These are phyloP conservation scores for Coniochaeta hoffmannii DNA, from an alignment of 2,329 filamentous ascomycete genomes.

Conservation along the genomic window DNA sequence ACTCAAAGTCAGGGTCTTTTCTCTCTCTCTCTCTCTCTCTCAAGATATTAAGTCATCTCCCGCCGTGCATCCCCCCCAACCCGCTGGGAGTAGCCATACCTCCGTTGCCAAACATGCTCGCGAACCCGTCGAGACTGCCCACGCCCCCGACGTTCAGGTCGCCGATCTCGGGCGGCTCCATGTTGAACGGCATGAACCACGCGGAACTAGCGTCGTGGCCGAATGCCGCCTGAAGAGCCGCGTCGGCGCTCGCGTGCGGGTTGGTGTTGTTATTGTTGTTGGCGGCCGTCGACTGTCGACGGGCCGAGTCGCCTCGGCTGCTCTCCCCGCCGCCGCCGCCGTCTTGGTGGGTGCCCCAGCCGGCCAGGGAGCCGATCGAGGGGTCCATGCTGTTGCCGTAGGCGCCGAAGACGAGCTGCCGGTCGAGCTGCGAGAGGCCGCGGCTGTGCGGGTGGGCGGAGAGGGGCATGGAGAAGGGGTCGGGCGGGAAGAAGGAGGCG, in stretches of 20 bases:
- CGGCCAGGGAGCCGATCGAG: constrained; percentile 32
- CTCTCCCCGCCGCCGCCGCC: constrained; percentile 18
- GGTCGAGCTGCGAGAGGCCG: constrained; percentile 62
- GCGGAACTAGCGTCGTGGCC: constrained; percentile 51
- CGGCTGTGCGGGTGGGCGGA: constrained; percentile 28
- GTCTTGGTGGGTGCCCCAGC: constrained; percentile 28
- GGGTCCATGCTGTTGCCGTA: constrained; percentile 51
- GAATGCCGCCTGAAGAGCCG: constrained; percentile 20
- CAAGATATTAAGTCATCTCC: background rate
- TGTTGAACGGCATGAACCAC: constrained; percentile 92
- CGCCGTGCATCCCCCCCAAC: constrained; percentile 21
- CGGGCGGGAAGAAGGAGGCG: constrained; percentile 38
- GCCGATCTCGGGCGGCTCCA: constrained; percentile 63
- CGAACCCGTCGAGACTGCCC: constrained; percentile 39
- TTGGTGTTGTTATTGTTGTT: constrained; percentile 6
- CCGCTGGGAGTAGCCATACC: constrained; percentile 29
- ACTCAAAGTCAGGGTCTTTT: too few species aligned
- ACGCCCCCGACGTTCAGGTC: constrained; percentile 34
- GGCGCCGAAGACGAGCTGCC: constrained; percentile 68
- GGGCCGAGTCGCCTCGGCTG: constrained; percentile 12
- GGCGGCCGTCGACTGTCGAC: constrained; percentile 19
- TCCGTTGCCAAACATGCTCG: constrained; percentile 35
- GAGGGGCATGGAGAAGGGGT: constrained; percentile 48
- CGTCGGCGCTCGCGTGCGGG: constrained; percentile 8
- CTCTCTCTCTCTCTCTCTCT: too few species aligned